These are phyloP conservation scores for Entomortierella beljakovae DNA, from an alignment of 192 early-diverging fungal species.

Conservation along the genomic window DNA sequence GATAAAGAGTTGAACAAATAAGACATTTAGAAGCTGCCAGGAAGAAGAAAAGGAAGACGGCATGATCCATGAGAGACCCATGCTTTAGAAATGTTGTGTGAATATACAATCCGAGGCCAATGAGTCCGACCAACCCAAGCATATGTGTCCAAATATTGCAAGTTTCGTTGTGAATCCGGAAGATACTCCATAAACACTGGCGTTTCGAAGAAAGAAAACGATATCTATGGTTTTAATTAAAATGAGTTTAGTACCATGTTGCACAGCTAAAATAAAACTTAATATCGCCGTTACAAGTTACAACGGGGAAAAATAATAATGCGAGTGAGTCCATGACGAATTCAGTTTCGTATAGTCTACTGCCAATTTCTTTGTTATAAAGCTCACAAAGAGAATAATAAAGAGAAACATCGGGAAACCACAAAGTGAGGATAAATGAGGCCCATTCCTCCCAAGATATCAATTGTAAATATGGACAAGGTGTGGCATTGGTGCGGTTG, in stretches of 20 bases:
- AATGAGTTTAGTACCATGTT: background rate
- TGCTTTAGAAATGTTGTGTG: conserved; percentile 39
- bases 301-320: background rate
- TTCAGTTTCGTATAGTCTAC: too few relatives aligned
- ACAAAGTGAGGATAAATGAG: too few relatives aligned
- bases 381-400: too few relatives aligned
- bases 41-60: conserved; percentile 67
- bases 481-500: too few relatives aligned
- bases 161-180: conserved; percentile 75
- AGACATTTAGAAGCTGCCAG: conserved; percentile 68
- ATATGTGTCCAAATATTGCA: conserved; percentile 78
- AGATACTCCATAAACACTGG: conserved; percentile 67
- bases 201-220: conserved; percentile 63
- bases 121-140: conserved; percentile 65
- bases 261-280: background rate
- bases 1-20: conserved; percentile 70
- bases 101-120: conserved; percentile 63
- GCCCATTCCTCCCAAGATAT: too few relatives aligned
- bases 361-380: too few relatives aligned
- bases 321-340: too few relatives aligned
- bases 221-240: conserved; percentile 42
- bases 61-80: conserved; percentile 41
- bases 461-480: too few relatives aligned
- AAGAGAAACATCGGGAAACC: too few relatives aligned
- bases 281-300: background rate